Conservation (phyloP, 192 early-diverging fungal genomes). For the Dispira simplex region DNA sequence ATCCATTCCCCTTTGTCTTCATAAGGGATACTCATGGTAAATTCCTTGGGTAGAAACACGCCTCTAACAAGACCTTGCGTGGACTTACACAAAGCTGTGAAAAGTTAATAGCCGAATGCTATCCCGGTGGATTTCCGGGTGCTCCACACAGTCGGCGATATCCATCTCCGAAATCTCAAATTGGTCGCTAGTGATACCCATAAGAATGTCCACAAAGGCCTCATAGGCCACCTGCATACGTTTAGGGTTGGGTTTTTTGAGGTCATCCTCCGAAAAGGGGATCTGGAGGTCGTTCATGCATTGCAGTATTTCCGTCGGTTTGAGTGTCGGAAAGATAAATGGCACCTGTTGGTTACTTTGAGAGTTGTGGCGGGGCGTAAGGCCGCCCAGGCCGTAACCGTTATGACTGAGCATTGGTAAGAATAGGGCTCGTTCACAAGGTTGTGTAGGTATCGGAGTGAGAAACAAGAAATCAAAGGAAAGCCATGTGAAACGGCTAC, state of each 20-base stretch:
- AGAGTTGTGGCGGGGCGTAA: slow-evolving; percentile 1
- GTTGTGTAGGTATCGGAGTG: background rate
- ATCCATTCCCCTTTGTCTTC: too few species aligned
- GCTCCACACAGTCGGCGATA: slow-evolving; percentile 22
- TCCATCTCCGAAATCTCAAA: slow-evolving; percentile 21
- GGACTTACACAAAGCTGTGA: slow-evolving; percentile 40
- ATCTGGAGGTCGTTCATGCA: slow-evolving; percentile 67
- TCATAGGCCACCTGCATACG: slow-evolving; percentile 57
- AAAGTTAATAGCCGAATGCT: slow-evolving; percentile 44
- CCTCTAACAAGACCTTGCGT: too few species aligned
- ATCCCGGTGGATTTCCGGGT: slow-evolving; percentile 45
- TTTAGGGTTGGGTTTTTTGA: slow-evolving; percentile 50
- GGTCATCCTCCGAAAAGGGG: slow-evolving; percentile 50
- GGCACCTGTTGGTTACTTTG: background rate
- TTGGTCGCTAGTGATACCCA: slow-evolving; percentile 41
- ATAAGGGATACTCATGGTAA: too few species aligned
- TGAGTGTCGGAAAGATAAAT: slow-evolving; percentile 47
- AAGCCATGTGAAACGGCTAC: background rate
- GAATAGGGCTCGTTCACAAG: background rate
- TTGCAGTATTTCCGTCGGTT: slow-evolving; percentile 51
- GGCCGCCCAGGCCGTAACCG: background rate
- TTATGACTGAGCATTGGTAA: background rate
- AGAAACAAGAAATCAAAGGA: background rate
- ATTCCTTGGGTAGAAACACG: too few species aligned
- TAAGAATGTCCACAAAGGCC: slow-evolving; percentile 48